Conservation (phyloP, 2,329 filamentous ascomycete genomes). For the Fusarium lateritium region DNA sequence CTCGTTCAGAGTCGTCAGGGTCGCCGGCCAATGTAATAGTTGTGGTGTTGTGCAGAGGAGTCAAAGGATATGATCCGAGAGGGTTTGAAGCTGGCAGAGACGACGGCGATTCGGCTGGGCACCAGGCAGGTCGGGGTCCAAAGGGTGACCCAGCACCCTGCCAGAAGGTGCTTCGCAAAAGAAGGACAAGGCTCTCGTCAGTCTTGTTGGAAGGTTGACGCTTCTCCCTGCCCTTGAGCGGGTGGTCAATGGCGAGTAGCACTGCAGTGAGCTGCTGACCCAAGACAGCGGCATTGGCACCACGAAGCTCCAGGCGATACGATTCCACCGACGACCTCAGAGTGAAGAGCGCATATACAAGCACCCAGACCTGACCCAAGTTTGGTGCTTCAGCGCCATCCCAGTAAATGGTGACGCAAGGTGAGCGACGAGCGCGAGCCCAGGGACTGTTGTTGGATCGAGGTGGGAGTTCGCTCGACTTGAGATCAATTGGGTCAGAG, state of each 20-base stretch:
- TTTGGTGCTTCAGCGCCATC: constrained; percentile 58
- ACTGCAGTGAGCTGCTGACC: constrained; percentile 62
- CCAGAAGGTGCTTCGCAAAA: constrained; percentile 74
- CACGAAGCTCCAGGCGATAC: constrained; percentile 63
- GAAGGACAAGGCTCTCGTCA: constrained; percentile 56
- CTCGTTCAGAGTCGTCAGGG: constrained; percentile 57
- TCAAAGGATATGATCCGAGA: constrained; percentile 63
- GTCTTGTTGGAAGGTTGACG: constrained; percentile 38
- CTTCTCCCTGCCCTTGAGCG: constrained; percentile 55
- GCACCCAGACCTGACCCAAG: constrained; percentile 67
- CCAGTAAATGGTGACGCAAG: constrained; percentile 63
- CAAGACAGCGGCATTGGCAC: constrained; percentile 54
- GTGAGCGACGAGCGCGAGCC: constrained; percentile 69
- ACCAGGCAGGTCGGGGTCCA: constrained; percentile 75
- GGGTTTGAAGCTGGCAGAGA: constrained; percentile 55
- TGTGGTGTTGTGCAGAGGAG: constrained; percentile 64
- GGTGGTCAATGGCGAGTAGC: constrained; percentile 65
- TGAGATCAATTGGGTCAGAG: constrained; percentile 62
- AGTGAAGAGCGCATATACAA: constrained; percentile 68
- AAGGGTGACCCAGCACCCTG: constrained; percentile 78
- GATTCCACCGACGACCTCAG: constrained; percentile 64
- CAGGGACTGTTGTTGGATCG: constrained; percentile 69
- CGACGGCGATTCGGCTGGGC: constrained; percentile 61
- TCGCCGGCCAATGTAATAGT: constrained; percentile 58
- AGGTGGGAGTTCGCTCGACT: constrained; percentile 64